phyloP scores from a whole-genome alignment of 805 yeast species.

The Blastobotrys muscicola region DNA sequence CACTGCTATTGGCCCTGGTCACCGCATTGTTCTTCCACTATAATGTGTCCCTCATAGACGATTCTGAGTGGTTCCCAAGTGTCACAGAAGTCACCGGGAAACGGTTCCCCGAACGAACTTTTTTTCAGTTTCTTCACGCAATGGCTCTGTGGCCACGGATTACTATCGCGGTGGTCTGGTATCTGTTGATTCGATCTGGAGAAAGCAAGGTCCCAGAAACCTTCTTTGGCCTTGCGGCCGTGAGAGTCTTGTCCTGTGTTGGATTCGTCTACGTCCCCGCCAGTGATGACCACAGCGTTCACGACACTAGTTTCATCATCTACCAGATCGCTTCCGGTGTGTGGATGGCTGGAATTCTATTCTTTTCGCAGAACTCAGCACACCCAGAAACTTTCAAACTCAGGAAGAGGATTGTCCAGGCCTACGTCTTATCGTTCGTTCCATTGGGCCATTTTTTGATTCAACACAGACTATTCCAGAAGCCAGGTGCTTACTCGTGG shows the following conservation, averaged over 20 bases:
- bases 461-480: slow-evolving; percentile 65
- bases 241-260: slow-evolving; percentile 70
- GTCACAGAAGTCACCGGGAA: not conserved
- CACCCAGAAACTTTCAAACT: slow-evolving; percentile 33
- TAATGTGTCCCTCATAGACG: too few species aligned
- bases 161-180: slow-evolving; percentile 36
- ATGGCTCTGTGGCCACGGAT: slow-evolving; percentile 77
- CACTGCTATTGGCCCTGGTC: too few species aligned
- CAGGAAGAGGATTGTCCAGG: slow-evolving; percentile 37
- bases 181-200: slow-evolving; percentile 3
- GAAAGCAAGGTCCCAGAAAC: not conserved
- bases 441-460: slow-evolving; percentile 70
- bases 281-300: slow-evolving; percentile 19
- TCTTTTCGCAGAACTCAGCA: not conserved
- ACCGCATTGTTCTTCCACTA: too few species aligned
- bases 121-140: slow-evolving; percentile 73
- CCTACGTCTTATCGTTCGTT: slow-evolving; percentile 52
- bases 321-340: slow-evolving; percentile 5
- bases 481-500: slow-evolving; percentile 71
- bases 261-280: slow-evolving; percentile 85
- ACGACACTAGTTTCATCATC: slow-evolving; percentile 14
- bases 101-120: slow-evolving; percentile 46
- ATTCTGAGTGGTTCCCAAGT: not conserved
- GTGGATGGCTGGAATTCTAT: slow-evolving; percentile 13
- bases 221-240: slow-evolving; percentile 39